These are phyloP conservation scores for Eucalyptus cloeziana DNA, from an alignment of 345 rosid species.

Conservation along the genomic window DNA sequence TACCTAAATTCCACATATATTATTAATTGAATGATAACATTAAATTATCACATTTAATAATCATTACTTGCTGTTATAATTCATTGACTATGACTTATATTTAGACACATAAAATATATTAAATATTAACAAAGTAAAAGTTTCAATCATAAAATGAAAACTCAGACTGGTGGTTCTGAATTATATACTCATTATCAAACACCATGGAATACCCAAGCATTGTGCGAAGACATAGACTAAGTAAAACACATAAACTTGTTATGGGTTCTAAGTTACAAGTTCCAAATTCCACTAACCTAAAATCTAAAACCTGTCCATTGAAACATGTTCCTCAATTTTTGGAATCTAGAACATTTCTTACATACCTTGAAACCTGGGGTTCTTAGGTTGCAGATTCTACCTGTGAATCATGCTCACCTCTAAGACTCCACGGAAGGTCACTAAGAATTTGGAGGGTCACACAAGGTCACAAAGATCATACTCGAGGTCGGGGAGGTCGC, in stretches of 20 bases:
- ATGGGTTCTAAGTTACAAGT: too few relatives aligned
- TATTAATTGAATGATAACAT: too few relatives aligned
- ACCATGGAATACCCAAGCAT: rapidly evolving
- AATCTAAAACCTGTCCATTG: rapidly evolving
- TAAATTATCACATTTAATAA: too few relatives aligned
- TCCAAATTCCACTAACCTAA: too few relatives aligned
- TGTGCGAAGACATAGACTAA: rapidly evolving
- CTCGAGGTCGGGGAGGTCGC: background rate
- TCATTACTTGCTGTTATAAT: too few relatives aligned
- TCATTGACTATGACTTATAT: too few relatives aligned
- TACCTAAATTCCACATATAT: rapidly evolving
- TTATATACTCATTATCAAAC: rapidly evolving
- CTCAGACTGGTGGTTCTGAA: rapidly evolving
- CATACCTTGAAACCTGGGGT: too few relatives aligned
- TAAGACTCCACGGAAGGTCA: background rate
- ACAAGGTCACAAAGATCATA: background rate
- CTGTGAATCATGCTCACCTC: rapidly evolving
- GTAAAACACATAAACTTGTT: too few relatives aligned
- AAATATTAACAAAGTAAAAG: too few relatives aligned
- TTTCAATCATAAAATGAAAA: rapidly evolving
- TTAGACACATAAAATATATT: too few relatives aligned
- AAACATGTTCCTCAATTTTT: too few relatives aligned
- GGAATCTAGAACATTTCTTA: rapidly evolving
- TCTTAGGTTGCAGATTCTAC: rapidly evolving
- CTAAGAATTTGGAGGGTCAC: background rate